phyloP scores from a whole-genome alignment of 1,284 basidiomycete genomes.

The Xerocomus amazonicus region DNA sequence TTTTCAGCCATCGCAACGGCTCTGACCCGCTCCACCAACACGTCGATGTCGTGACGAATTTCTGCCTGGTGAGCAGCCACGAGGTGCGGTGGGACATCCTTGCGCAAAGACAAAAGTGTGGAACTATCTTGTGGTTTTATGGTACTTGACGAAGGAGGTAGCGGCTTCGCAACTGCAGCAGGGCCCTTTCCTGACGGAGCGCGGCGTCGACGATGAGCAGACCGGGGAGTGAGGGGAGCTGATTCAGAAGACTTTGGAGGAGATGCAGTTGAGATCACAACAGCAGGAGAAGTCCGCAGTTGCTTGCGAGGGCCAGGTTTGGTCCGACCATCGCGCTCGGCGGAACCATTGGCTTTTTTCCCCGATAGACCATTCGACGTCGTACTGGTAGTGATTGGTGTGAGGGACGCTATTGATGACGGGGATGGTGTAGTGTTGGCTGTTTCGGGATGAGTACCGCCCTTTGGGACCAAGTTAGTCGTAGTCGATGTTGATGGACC shows the following conservation, averaged over 20 bases:
- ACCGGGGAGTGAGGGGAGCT: conserved; percentile 33
- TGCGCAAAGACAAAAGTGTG: conserved; percentile 37
- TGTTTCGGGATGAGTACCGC: conserved; percentile 20
- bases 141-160: conserved; percentile 15
- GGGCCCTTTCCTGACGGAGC: conserved; percentile 28
- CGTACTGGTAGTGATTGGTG: background rate
- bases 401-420: conserved; percentile 19
- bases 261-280: conserved; percentile 29
- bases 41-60: conserved; percentile 60
- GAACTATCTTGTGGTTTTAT: conserved; percentile 23
- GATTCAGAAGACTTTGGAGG: conserved; percentile 32
- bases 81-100: conserved; percentile 64
- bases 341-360: conserved; percentile 12
- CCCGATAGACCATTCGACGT: conserved; percentile 16
- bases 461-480: conserved; percentile 25
- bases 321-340: conserved; percentile 30
- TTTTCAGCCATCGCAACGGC: conserved; percentile 64
- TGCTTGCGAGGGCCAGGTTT: conserved; percentile 38
- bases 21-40: conserved; percentile 66
- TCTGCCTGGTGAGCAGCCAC: conserved; percentile 41
- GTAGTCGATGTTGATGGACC: conserved; percentile 22
- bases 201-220: conserved; percentile 40
- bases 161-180: conserved; percentile 13
- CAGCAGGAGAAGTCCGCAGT: conserved; percentile 35
- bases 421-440: conserved; percentile 23